Evolutionary conservation across 306 rosid species (phyloP).

Genomic region (Gynostemma pentaphyllum): DNA sequence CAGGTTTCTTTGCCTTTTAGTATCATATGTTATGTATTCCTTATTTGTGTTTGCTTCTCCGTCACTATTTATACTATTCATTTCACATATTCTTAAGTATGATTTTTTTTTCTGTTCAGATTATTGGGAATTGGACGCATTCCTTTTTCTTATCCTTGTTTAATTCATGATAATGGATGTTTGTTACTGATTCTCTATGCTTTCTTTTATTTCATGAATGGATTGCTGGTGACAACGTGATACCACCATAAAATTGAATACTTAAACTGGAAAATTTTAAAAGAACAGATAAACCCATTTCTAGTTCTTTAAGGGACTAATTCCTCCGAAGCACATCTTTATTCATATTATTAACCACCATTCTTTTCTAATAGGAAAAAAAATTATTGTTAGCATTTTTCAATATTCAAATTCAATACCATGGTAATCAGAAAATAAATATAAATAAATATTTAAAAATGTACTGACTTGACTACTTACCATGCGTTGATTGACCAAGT

Average conservation of each 20-base stretch:
- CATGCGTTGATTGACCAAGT: neutral
- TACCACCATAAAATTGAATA: neutral
- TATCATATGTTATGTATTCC: neutral
- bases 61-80: neutral
- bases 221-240: neutral
- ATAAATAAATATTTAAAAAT: too few species aligned
- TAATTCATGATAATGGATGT: neutral
- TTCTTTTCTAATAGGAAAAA: neutral
- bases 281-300: neutral
- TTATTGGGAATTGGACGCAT: neutral
- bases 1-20: constrained; percentile 40
- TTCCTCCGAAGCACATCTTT: neutral
- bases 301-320: neutral
- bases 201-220: neutral
- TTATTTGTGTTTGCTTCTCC: neutral
- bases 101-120: neutral
- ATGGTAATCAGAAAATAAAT: neutral
- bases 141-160: neutral
- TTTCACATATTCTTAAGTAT: neutral
- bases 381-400: neutral
- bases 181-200: neutral
- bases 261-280: neutral
- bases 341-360: neutral
- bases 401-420: neutral
- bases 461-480: neutral